Evolutionary conservation across 208 protist species (phyloP).

Genomic region (Trypanosoma scelopori): DNA sequence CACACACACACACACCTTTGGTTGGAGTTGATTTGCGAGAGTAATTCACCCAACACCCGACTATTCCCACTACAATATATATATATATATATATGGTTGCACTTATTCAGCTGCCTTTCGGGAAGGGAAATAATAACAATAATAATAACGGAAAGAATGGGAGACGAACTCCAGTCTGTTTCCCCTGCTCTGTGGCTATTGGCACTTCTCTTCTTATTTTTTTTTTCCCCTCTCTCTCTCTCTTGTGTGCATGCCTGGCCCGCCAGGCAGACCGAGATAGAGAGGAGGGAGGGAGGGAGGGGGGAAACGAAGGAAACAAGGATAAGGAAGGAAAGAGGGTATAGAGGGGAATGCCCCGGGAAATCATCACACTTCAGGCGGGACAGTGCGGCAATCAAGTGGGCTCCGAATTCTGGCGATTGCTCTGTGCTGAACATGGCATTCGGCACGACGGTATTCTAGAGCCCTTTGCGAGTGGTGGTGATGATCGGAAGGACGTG

Average conservation of each 20-base stretch:
- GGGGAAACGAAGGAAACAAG: background rate
- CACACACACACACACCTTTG: too few relatives aligned
- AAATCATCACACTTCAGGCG: constrained; percentile 99
- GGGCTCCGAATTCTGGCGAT: constrained; percentile 99
- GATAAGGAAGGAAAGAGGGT: constrained; percentile 1
- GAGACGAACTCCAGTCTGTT: too few relatives aligned
- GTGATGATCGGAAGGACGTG: constrained; percentile 99
- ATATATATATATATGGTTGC: too few relatives aligned
- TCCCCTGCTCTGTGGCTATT: too few relatives aligned
- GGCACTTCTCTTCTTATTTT: background rate
- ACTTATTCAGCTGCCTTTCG: too few relatives aligned
- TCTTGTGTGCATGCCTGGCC: background rate
- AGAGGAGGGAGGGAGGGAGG: background rate
- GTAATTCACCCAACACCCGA: too few relatives aligned
- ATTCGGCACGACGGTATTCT: constrained; percentile 95
- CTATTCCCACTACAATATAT: too few relatives aligned
- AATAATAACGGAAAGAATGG: too few relatives aligned
- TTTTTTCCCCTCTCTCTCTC: too few relatives aligned
- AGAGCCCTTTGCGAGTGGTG: constrained; percentile 92
- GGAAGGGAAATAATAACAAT: too few relatives aligned
- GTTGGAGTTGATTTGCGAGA: too few relatives aligned
- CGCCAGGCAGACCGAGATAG: background rate
- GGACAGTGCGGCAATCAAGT: constrained; percentile 98
- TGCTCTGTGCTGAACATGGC: constrained; percentile 98
- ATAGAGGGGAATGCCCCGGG: constrained; percentile 96